These are phyloP conservation scores for Hydnomerulius pinastri DNA, from an alignment of 768 basidiomycete genomes.

Conservation along the genomic window DNA sequence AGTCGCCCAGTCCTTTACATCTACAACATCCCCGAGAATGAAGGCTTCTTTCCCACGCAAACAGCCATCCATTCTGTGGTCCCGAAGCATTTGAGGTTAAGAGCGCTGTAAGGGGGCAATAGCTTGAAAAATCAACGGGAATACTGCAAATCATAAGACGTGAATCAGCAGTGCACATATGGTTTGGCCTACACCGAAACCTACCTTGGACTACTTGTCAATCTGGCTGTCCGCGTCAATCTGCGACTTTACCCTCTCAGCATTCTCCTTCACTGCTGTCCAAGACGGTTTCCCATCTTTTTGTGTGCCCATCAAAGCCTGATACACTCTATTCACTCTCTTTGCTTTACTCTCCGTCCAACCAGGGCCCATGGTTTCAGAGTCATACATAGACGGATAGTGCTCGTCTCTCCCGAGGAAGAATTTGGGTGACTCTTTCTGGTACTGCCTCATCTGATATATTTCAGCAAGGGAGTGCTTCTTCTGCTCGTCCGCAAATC, in stretches of 20 bases:
- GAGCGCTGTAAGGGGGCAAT: too few relatives aligned
- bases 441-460: constrained; percentile 8
- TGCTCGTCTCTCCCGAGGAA: constrained; percentile 30
- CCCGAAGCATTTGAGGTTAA: too few relatives aligned
- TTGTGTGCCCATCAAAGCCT: constrained; percentile 29
- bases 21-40: too few relatives aligned
- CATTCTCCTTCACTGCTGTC: constrained; percentile 33
- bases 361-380: constrained; percentile 31
- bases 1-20: too few relatives aligned
- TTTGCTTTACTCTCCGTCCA: constrained; percentile 28
- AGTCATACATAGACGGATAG: not conserved
- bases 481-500: constrained; percentile 18
- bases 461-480: constrained; percentile 18
- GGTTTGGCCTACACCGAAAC: not conserved
- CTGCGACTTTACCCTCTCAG: constrained; percentile 18
- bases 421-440: constrained; percentile 21
- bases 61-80: too few relatives aligned
- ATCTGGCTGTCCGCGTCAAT: constrained; percentile 12
- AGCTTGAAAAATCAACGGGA: too few relatives aligned
- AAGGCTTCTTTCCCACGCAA: too few relatives aligned
- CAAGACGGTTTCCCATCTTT: constrained; percentile 34
- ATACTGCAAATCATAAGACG: too few relatives aligned
- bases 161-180: constrained; percentile 4
- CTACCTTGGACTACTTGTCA: constrained; percentile 1
- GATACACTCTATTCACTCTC: constrained; percentile 27